Evolutionary conservation across 306 rosid species (phyloP), one percentile per base, ranked within the genome.

Genomic region (Parietaria judaica): DNA sequence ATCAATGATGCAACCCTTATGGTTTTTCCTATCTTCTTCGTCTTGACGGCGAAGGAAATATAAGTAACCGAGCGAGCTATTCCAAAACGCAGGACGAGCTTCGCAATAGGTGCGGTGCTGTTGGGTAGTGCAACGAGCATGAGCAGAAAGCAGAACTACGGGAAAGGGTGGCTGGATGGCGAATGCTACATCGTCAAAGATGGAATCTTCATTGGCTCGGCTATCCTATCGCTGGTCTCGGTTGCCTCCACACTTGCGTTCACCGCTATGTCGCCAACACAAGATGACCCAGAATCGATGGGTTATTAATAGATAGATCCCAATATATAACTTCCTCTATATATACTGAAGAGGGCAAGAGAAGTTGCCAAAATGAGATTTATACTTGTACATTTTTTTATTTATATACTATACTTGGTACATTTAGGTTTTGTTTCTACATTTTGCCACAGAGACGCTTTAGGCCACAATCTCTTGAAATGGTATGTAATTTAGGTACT

Each of bases 101-200:
- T 88, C 77, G 89, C 78, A 62, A 55, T 79, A 35, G 91, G 76
- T 36, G 75, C 70, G 12, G 52, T 71, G 31, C 46, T 91, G 61
- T 55, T 91, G 70, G 61, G 83, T 23, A 52, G 67, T 45, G 88
- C 82, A 7, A 76, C 83, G 61, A 91, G 98, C 69, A 91, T 91
- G 96, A 91, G 74, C 77, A 78, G 65, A 58, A 71, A 14, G 48
- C 98, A 91, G 47, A 23, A 72, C 6, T 91, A 88, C 75, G 88
- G 92, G 15, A 60, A 45, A 64, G 98, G 95, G 46, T 91, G 98
- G 98, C 65, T 91, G 56, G 69, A 80, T 50, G 90, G 95, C n/a
- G 87, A 91, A 49, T 91, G 98, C 71, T 91, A 88, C 71, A 36
- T 85, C 0, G 96, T 88, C 47, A 91, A 68, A 64, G 54, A 60